phyloP scores from a whole-genome alignment of 176 grass and related monocot species.

The Phragmites australis region DNA sequence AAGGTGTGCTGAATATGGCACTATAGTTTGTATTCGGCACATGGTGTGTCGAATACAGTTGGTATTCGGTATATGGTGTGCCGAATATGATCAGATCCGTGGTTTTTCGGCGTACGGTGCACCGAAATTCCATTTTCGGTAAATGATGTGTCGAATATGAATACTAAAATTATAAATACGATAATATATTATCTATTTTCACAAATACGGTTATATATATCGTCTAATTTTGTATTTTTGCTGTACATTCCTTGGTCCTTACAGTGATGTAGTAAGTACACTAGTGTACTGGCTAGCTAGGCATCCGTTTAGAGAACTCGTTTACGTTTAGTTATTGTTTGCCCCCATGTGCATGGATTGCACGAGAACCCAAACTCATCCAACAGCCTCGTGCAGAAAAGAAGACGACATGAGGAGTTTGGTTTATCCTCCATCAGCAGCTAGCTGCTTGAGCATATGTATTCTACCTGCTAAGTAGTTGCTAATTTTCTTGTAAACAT shows the following conservation, averaged over 20 bases:
- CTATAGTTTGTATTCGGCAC: too few relatives aligned
- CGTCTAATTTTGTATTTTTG: too few relatives aligned
- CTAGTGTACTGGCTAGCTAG: background rate
- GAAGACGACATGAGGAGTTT: background rate
- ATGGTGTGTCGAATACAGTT: too few relatives aligned
- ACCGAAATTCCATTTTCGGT: too few relatives aligned
- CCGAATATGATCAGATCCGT: too few relatives aligned
- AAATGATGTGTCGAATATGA: too few relatives aligned
- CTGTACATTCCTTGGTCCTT: too few relatives aligned
- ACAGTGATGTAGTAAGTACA: background rate
- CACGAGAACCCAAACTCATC: background rate
- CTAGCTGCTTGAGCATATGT: background rate
- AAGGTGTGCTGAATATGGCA: too few relatives aligned
- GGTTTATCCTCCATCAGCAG: background rate
- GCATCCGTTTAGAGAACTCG: background rate
- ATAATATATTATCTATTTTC: too few relatives aligned
- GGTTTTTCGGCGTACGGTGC: too few relatives aligned
- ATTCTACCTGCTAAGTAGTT: background rate
- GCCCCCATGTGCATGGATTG: constrained; percentile 29
- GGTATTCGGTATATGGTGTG: background rate
- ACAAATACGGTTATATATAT: too few relatives aligned
- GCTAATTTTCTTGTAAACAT: background rate
- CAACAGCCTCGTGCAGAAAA: background rate
- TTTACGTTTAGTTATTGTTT: background rate
- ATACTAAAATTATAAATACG: too few relatives aligned